Conservation (phyloP, 441 rosid species). For the Erysimum pusillum region DNA sequence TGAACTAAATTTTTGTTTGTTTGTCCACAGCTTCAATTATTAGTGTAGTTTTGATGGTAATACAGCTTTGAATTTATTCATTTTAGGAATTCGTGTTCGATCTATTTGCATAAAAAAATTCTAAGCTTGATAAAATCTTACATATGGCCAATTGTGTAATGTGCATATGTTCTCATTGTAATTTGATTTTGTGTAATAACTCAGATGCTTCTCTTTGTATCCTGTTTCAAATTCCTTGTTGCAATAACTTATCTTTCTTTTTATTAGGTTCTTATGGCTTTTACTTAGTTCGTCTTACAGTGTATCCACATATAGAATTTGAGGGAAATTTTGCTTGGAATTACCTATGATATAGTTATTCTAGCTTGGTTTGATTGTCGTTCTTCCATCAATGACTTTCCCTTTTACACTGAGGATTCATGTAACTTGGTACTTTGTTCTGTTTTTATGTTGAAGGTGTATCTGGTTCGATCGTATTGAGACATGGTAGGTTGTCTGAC, state of each 20-base stretch:
- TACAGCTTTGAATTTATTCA: background rate
- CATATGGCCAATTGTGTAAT: background rate
- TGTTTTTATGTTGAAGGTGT: slow-evolving; percentile 62
- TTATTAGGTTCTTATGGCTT: background rate
- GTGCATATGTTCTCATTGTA: background rate
- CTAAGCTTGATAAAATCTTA: background rate
- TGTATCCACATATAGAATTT: too few relatives aligned
- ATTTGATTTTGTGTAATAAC: background rate
- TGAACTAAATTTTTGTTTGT: background rate
- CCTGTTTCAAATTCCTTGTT: background rate
- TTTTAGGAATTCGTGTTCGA: background rate
- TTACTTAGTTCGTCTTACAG: background rate
- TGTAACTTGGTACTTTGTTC: slow-evolving; percentile 14
- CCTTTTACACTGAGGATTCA: slow-evolving; percentile 2
- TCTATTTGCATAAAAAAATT: background rate
- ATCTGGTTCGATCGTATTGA: slow-evolving; percentile 79
- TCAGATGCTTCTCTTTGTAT: background rate
- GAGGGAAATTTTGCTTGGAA: background rate
- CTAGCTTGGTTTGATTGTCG: background rate
- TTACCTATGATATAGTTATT: background rate
- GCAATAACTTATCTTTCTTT: background rate
- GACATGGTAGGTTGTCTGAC: slow-evolving; percentile 80
- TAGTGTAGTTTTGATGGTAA: background rate
- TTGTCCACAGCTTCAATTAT: background rate
- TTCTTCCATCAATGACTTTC: background rate